Conservation (phyloP, 2,329 filamentous ascomycete species). For the Colletotrichum noveboracense region DNA sequence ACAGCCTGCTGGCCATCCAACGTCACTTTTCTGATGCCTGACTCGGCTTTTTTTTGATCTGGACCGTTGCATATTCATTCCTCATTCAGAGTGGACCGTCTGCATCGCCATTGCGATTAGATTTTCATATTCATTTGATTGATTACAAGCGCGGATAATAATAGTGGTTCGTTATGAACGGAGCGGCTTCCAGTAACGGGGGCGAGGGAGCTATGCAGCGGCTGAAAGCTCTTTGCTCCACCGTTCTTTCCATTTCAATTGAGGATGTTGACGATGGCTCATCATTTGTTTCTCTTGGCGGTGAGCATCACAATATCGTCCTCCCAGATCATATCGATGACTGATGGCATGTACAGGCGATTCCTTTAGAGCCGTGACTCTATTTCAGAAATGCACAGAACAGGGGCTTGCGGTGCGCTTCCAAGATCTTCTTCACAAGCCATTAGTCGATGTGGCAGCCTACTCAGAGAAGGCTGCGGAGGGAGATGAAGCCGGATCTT, state of each 20-base stretch:
- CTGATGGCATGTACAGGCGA: neutral
- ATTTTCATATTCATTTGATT: neutral
- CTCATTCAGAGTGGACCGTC: neutral
- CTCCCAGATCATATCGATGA: no score
- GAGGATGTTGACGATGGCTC: neutral
- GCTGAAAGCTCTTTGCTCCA: neutral
- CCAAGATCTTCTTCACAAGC: conserved; percentile 3
- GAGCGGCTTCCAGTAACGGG: neutral
- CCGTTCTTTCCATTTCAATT: neutral
- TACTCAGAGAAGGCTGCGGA: neutral
- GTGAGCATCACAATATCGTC: neutral
- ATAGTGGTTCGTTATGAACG: neutral
- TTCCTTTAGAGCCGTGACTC: conserved; percentile 5
- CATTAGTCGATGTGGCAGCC: neutral
- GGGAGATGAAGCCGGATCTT: neutral
- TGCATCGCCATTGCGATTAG: neutral
- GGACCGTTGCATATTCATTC: neutral
- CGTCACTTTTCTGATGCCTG: neutral
- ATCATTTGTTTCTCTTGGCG: conserved; percentile 5
- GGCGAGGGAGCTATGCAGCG: neutral
- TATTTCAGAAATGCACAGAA: conserved; percentile 12
- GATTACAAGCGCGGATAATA: neutral
- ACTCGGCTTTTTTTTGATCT: neutral
- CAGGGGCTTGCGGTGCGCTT: neutral
- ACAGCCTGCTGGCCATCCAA: neutral